These are phyloP conservation scores for Hyphopichia buzzinii DNA, from an alignment of 1,139 yeast genomes.

Conservation along the genomic window DNA sequence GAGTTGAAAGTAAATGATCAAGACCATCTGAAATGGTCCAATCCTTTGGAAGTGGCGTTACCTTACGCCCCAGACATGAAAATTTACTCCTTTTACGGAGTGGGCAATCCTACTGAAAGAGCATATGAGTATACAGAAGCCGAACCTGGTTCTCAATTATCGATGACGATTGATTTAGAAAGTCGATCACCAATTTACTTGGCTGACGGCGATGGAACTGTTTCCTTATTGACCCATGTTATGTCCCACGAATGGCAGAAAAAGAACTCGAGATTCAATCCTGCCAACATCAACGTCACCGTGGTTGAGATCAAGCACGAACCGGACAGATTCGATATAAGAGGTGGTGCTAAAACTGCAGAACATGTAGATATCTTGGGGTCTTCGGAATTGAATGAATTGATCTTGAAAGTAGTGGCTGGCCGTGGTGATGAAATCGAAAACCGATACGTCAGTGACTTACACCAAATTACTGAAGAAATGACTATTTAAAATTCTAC, in stretches of 20 bases:
- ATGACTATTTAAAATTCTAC: constrained; percentile 31
- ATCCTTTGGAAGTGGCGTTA: constrained; percentile 86
- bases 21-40: constrained; percentile 79
- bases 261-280: constrained; percentile 69
- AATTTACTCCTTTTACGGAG: constrained; percentile 87
- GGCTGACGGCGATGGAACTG: constrained; percentile 97
- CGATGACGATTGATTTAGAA: constrained; percentile 66
- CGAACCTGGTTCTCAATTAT: constrained; percentile 57
- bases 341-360: constrained; percentile 98
- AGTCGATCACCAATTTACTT: constrained; percentile 60
- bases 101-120: constrained; percentile 93
- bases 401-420: constrained; percentile 75
- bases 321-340: constrained; percentile 87
- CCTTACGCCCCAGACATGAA: constrained; percentile 95
- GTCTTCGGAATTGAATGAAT: constrained; percentile 85
- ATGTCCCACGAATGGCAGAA: constrained; percentile 85
- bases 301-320: constrained; percentile 90
- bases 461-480: constrained; percentile 55
- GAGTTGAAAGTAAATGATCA: constrained; percentile 65
- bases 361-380: constrained; percentile 97
- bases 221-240: constrained; percentile 78
- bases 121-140: constrained; percentile 73
- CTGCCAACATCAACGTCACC: constrained; percentile 68
- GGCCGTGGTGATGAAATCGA: constrained; percentile 71
- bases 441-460: constrained; percentile 56